Conservation (phyloP, 192 early-diverging fungal species). For the Coemansia reversa region DNA sequence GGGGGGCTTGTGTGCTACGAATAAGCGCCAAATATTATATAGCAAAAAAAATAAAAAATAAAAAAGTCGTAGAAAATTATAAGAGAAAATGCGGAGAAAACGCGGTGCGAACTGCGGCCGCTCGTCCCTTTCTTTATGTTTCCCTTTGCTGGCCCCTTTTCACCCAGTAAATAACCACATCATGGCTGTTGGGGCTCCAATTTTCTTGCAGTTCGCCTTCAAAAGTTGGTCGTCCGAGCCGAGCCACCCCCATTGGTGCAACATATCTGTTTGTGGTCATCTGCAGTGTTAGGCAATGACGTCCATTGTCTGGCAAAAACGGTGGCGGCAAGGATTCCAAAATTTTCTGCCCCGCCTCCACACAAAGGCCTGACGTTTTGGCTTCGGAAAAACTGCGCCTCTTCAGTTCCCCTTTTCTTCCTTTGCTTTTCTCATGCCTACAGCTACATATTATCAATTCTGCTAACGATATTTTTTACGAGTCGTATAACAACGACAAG, state of each 20-base stretch:
- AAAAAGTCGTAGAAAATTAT: constrained; percentile 1
- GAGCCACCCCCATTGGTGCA: background rate
- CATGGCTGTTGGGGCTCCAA: background rate
- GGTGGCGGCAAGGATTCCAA: background rate
- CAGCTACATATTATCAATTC: background rate
- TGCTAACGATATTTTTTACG: background rate
- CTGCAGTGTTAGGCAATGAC: background rate
- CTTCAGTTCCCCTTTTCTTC: constrained; percentile 3
- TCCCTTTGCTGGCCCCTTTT: background rate
- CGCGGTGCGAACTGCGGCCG: constrained; percentile 6
- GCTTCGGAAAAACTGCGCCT: background rate
- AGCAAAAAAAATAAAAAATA: background rate
- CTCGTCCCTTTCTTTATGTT: background rate
- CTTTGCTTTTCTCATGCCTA: background rate
- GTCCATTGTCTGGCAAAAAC: background rate
- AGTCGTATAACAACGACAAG: background rate
- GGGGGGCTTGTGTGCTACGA: background rate
- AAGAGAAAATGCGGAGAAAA: constrained; percentile 7
- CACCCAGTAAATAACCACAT: background rate
- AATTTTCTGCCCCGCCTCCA: background rate
- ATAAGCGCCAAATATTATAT: background rate
- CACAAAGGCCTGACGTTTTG: background rate
- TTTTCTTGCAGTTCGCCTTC: background rate
- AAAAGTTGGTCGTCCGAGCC: background rate
- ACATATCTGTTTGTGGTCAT: too few species aligned